Conservation (phyloP, 495 filamentous ascomycete species). For the Penicillium mononematosum region DNA sequence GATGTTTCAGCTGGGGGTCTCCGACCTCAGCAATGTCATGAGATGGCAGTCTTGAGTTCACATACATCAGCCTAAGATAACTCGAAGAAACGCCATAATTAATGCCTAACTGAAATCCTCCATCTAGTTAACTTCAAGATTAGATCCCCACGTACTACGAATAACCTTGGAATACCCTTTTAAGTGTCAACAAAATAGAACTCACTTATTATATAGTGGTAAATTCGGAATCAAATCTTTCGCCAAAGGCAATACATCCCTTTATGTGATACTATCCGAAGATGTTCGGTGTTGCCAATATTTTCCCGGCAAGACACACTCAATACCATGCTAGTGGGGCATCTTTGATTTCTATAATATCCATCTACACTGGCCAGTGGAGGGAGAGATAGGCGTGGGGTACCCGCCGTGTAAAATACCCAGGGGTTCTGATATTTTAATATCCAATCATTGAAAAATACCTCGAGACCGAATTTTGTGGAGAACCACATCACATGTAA, state of each 20-base stretch:
- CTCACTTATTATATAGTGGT: too few relatives aligned
- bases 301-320: too few relatives aligned
- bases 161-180: too few relatives aligned
- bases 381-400: neutral
- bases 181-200: too few relatives aligned
- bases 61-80: constrained; percentile 1
- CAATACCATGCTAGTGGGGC: constrained; percentile 10
- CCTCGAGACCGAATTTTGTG: neutral
- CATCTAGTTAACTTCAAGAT: neutral
- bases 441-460: neutral
- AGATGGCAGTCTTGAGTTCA: neutral
- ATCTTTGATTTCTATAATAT: constrained; percentile 18
- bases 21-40: neutral
- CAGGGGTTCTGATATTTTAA: constrained; percentile 5
- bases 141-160: neutral
- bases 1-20: neutral
- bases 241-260: too few relatives aligned
- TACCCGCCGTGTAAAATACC: neutral
- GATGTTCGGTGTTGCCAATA: too few relatives aligned
- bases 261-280: too few relatives aligned
- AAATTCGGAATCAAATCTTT: too few relatives aligned
- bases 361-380: constrained; percentile 5
- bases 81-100: neutral
- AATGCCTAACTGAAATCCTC: neutral
- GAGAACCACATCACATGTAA: neutral